Conservation (phyloP, 768 basidiomycete species). For the Scleroderma citrinum region DNA sequence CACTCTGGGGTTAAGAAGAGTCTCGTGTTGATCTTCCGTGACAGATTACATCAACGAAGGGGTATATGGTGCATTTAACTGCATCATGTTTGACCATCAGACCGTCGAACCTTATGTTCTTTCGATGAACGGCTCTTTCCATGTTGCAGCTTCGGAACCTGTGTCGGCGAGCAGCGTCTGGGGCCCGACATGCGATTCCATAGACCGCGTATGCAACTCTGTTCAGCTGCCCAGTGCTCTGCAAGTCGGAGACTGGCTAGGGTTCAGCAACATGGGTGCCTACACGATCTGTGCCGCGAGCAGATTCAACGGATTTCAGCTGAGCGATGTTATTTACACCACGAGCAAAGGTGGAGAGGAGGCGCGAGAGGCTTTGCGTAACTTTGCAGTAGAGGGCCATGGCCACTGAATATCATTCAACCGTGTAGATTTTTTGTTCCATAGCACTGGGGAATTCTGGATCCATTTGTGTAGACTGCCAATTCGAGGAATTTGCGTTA, state of each 20-base stretch:
- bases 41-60: slow-evolving; percentile 99
- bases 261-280: slow-evolving; percentile 97
- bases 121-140: slow-evolving; percentile 61
- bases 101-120: slow-evolving; percentile 79
- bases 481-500: background rate
- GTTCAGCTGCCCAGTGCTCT: slow-evolving; percentile 60
- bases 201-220: slow-evolving; percentile 80
- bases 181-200: slow-evolving; percentile 98
- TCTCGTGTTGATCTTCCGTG: background rate
- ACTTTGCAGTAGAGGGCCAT: slow-evolving; percentile 41
- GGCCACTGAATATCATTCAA: slow-evolving; percentile 19
- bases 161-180: slow-evolving; percentile 70
- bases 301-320: slow-evolving; percentile 89
- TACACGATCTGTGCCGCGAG: slow-evolving; percentile 98
- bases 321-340: slow-evolving; percentile 77
- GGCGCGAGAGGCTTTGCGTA: slow-evolving; percentile 45
- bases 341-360: slow-evolving; percentile 51
- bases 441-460: too few relatives aligned
- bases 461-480: background rate
- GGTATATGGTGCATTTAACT: slow-evolving; percentile 95
- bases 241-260: slow-evolving; percentile 94
- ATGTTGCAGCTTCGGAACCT: slow-evolving; percentile 32
- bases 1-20: slow-evolving; percentile 16
- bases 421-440: too few relatives aligned
- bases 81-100: slow-evolving; percentile 97